Evolutionary conservation across 148 eudicot genomes (phyloP).

Genomic region (Fagopyrum homotropicum): DNA sequence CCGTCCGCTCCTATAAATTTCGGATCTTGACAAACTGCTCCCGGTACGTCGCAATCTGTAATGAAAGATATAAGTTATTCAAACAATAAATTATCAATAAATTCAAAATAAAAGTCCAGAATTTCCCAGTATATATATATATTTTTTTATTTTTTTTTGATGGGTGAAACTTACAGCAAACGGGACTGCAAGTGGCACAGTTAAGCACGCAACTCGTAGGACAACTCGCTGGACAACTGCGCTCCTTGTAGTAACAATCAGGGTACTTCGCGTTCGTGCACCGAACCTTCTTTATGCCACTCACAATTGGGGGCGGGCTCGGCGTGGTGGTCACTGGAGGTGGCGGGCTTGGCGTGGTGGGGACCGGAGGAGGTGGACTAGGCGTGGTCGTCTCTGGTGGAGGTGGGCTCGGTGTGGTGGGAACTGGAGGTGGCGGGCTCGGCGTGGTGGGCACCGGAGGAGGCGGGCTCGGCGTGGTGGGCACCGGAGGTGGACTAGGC

Average conservation of each 20-base stretch:
- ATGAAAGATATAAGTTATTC: too few species aligned
- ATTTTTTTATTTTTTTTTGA: too few species aligned
- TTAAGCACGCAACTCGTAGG: conserved; percentile 24
- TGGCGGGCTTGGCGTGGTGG: neutral
- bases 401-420: neutral
- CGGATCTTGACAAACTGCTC: conserved; percentile 22
- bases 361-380: neutral
- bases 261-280: conserved; percentile 21
- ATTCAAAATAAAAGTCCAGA: too few species aligned
- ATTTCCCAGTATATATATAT: too few species aligned
- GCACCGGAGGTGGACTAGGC: neutral
- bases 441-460: neutral
- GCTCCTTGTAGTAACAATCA: conserved; percentile 21
- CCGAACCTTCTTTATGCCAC: conserved; percentile 10
- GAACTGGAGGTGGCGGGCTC: neutral
- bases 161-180: conserved; percentile 27
- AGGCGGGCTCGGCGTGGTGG: neutral
- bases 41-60: conserved; percentile 20
- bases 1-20: conserved; percentile 16
- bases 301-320: neutral
- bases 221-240: conserved; percentile 8
- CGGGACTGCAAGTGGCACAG: conserved; percentile 44
- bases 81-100: too few species aligned
- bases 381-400: neutral
- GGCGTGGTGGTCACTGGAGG: neutral